A percentile compares a stretch with the other conserved stretches of the same genome.
These are phyloP conservation scores for Osmanthus fragrans DNA, from an alignment of 257 asterid species.

Conservation along the genomic window DNA sequence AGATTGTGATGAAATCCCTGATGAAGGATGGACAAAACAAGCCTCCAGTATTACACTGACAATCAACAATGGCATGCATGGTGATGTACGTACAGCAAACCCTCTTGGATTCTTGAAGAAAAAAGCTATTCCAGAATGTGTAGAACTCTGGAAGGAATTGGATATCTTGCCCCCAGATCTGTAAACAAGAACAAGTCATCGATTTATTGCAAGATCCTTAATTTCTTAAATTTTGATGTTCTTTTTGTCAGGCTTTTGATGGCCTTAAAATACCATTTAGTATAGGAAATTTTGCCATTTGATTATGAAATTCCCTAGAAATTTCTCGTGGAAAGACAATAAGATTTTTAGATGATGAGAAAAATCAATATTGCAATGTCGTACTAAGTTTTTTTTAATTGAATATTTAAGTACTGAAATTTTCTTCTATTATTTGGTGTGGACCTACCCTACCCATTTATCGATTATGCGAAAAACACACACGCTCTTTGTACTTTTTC, in stretches of 20 bases:
- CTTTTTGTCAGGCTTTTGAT: background rate
- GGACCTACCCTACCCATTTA: too few species aligned
- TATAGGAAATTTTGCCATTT: background rate
- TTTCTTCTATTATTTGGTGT: background rate
- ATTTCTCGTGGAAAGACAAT: background rate
- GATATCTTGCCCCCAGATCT: background rate
- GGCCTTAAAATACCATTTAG: background rate
- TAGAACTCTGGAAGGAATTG: background rate
- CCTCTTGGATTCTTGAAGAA: background rate
- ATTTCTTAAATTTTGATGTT: background rate
- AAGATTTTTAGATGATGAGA: background rate
- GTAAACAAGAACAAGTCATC: background rate
- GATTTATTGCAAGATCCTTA: background rate
- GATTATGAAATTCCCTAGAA: background rate
- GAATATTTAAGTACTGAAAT: background rate
- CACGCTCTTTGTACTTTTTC: too few species aligned
- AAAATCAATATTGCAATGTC: background rate
- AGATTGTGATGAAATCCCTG: background rate
- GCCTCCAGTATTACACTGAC: background rate
- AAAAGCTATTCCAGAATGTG: background rate
- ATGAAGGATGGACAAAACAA: background rate
- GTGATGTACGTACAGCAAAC: background rate
- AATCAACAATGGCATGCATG: background rate
- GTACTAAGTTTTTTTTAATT: too few species aligned
- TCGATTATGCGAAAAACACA: too few species aligned